Evolutionary conservation across 495 filamentous ascomycete genomes (phyloP), one percentile per base, ranked within the genome.

Genomic region (Sporormia fimetaria): DNA sequence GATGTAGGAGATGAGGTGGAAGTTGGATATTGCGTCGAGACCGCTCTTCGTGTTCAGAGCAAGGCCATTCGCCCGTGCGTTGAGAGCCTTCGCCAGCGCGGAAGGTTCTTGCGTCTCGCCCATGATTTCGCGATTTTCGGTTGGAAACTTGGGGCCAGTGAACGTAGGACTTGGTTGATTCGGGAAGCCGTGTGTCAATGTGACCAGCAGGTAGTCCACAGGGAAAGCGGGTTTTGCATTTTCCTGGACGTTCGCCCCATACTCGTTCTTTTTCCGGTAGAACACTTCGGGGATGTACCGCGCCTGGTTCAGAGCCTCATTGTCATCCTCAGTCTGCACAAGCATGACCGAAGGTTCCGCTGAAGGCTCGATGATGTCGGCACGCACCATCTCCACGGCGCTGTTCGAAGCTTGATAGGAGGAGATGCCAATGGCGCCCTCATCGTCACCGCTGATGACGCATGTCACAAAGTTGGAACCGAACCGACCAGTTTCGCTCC

Each of bases 211-310:
- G 59, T 95, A 99, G 54, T 96, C 92, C 21, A 94, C 88, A 0
- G 90, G 90, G 58, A 99, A 99, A 32, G 78, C 74, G 2, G 92
- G 90, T 55, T 94, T 95, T 20, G 92, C 90, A 55, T 94, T 96
- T 55, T 96, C 83, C 58, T 94, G 92, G 2, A 96, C 90, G 54
- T 82, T 93, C 38, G 79, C 82, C 5, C 92, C 92, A 54, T 99
- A 93, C 57, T 96, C 87, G 59, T 99, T 96, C 55, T 94, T 87
- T 40, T 77, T 73, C 32, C 90, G 77, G 62, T 87, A 99, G 65
- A 96, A 96, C 11, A 99, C 90, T 49, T 99, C 90, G 2, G 92
- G 90, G 28, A 96, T 93, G 55, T 99, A 99, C 33, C 87, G 72
- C 18, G 79, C 79, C 40, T 73, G 76, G 62, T 64, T 20, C 63